Conservation (phyloP, 108 stramenopile genomes). For the Skeletonema grethae region DNA sequence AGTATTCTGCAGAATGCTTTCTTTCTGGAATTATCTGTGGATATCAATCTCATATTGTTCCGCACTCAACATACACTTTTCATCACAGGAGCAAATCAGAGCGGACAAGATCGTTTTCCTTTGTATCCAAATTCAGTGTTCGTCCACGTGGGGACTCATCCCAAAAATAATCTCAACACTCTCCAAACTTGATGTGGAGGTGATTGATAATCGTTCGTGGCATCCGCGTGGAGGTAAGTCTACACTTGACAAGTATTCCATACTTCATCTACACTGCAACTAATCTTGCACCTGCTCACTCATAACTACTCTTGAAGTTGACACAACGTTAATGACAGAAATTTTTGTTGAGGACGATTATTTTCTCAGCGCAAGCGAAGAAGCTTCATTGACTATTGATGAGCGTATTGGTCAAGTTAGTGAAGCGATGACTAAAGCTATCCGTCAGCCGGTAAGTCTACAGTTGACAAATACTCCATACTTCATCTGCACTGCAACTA, state of each 20-base stretch:
- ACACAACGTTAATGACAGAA: constrained; percentile 76
- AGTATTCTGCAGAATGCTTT: not conserved
- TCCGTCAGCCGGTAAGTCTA: constrained; percentile 52
- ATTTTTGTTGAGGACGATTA: constrained; percentile 62
- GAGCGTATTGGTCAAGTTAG: constrained; percentile 53
- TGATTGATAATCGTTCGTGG: constrained; percentile 84
- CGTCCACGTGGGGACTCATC: constrained; percentile 70
- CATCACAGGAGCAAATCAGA: constrained; percentile 20
- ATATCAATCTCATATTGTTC: not conserved
- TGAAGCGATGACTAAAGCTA: constrained; percentile 38
- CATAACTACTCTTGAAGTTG: constrained; percentile 12
- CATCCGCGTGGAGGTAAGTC: constrained; percentile 53
- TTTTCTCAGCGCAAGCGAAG: constrained; percentile 14
- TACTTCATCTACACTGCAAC: too few relatives aligned
- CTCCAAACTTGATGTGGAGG: constrained; percentile 55
- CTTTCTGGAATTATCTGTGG: not conserved
- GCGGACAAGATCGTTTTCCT: constrained; percentile 63
- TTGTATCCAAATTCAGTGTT: constrained; percentile 75
- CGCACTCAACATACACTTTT: not conserved
- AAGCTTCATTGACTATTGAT: constrained; percentile 45
- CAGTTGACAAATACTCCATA: not conserved
- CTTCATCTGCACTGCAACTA: not conserved
- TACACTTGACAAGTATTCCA: too few relatives aligned
- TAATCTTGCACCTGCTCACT: too few relatives aligned
- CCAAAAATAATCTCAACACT: constrained; percentile 61